phyloP scores from a whole-genome alignment of 768 basidiomycete species.

The Amanita brunnescens region DNA sequence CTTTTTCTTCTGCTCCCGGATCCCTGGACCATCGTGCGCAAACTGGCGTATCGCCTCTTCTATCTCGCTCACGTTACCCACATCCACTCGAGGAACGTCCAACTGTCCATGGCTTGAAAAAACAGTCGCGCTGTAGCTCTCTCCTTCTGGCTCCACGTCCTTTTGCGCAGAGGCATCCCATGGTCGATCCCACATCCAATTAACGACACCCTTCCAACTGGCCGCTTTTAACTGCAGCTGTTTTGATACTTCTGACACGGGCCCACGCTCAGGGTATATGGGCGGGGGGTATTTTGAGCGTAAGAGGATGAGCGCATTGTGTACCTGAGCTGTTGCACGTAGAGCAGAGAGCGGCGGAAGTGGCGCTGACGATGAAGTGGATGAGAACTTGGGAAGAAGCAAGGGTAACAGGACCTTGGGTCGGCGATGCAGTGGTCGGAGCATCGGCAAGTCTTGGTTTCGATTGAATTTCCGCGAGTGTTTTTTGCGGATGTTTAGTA shows the following conservation, averaged over 20 bases:
- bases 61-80: constrained; percentile 43
- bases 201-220: constrained; percentile 48
- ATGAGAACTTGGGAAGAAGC: too few species aligned
- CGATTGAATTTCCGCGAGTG: too few species aligned
- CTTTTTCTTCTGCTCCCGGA: not conserved
- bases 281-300: constrained; percentile 41
- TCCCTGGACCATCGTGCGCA: constrained; percentile 8
- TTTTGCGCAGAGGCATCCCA: constrained; percentile 8
- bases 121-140: constrained; percentile 33
- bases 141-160: not conserved
- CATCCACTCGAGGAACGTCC: constrained; percentile 38
- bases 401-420: too few species aligned
- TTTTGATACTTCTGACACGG: constrained; percentile 41
- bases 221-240: constrained; percentile 35
- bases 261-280: constrained; percentile 33
- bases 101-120: constrained; percentile 42
- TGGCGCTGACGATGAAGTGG: not conserved
- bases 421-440: too few species aligned
- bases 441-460: too few species aligned
- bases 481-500: too few species aligned
- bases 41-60: constrained; percentile 27
- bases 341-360: constrained; percentile 12
- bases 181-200: constrained; percentile 44
- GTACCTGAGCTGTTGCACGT: constrained; percentile 44
- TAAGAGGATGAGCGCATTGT: constrained; percentile 48